phyloP scores from a whole-genome alignment of 2,329 filamentous ascomycete species.

The Didymella keratinophila region DNA sequence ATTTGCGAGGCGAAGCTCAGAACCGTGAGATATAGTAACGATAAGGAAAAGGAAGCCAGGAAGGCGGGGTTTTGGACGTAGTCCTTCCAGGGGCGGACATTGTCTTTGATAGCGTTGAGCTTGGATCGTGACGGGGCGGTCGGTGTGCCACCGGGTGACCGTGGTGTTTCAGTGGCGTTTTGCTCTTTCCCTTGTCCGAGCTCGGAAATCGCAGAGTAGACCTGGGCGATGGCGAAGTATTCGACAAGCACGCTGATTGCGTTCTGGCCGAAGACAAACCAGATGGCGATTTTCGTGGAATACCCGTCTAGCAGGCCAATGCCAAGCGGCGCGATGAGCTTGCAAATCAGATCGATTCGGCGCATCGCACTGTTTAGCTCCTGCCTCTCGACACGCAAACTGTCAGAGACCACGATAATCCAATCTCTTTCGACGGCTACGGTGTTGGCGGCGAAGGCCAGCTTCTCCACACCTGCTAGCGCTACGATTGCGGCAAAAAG shows the following conservation, averaged over 20 bases:
- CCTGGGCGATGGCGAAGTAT: slow-evolving; percentile 62
- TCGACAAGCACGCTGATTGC: slow-evolving; percentile 58
- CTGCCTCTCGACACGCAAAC: slow-evolving; percentile 37
- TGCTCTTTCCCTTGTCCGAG: slow-evolving; percentile 28
- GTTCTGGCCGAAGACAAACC: slow-evolving; percentile 61
- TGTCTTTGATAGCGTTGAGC: slow-evolving; percentile 9
- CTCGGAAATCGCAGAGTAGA: slow-evolving; percentile 44
- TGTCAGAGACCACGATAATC: slow-evolving; percentile 63
- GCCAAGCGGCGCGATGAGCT: slow-evolving; percentile 62
- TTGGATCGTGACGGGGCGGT: slow-evolving; percentile 9
- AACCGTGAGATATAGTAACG: slow-evolving; percentile 66
- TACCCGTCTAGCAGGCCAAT: slow-evolving; percentile 60
- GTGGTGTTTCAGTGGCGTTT: slow-evolving; percentile 21
- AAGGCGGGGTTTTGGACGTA: slow-evolving; percentile 66
- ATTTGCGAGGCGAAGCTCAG: slow-evolving; percentile 62
- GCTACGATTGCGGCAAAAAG: slow-evolving; percentile 52
- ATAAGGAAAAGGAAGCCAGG: slow-evolving; percentile 66
- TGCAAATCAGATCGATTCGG: slow-evolving; percentile 66
- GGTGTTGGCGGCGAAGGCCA: slow-evolving; percentile 69
- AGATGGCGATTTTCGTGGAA: slow-evolving; percentile 60
- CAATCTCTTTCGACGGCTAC: slow-evolving; percentile 77
- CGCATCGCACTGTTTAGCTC: slow-evolving; percentile 66
- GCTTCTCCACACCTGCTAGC: slow-evolving; percentile 73
- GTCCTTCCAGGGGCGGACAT: slow-evolving; percentile 35
- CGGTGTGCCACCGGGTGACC: slow-evolving; percentile 13